phyloP scores from a whole-genome alignment of 768 basidiomycete genomes.

The Mycena kentingensis region DNA sequence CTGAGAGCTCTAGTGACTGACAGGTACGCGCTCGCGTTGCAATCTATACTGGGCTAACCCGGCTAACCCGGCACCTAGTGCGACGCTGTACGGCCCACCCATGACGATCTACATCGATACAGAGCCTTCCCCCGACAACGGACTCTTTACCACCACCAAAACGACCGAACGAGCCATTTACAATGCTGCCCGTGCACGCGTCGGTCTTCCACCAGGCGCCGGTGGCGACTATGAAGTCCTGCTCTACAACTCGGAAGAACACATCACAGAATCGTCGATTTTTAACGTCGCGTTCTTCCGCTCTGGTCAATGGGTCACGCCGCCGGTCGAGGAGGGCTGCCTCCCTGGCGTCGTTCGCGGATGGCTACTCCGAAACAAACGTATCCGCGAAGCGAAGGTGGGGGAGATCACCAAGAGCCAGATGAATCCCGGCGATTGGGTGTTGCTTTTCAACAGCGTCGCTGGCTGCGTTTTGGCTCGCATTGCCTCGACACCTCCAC shows the following conservation, averaged over 20 bases:
- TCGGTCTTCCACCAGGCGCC: slow-evolving; percentile 40
- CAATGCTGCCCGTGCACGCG: slow-evolving; percentile 62
- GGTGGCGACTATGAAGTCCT: slow-evolving; percentile 56
- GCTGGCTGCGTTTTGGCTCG: slow-evolving; percentile 67
- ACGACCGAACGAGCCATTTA: slow-evolving; percentile 67
- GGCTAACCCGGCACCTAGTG: slow-evolving; percentile 2
- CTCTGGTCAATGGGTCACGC: slow-evolving; percentile 63
- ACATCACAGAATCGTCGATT: slow-evolving; percentile 67
- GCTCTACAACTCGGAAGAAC: slow-evolving; percentile 52
- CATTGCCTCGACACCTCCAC: too few species aligned
- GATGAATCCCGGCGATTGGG: slow-evolving; percentile 58
- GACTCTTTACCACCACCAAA: slow-evolving; percentile 64
- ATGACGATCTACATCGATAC: slow-evolving; percentile 58
- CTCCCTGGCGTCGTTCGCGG: slow-evolving; percentile 71
- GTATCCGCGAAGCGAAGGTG: slow-evolving; percentile 53
- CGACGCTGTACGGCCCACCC: slow-evolving; percentile 32
- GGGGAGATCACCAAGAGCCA: slow-evolving; percentile 43
- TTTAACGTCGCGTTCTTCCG: slow-evolving; percentile 74
- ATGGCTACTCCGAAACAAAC: slow-evolving; percentile 64
- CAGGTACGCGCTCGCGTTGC: slow-evolving; percentile 4
- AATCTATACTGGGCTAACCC: too few species aligned
- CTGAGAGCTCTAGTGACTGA: slow-evolving; percentile 13
- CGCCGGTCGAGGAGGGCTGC: slow-evolving; percentile 60
- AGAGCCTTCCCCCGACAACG: slow-evolving; percentile 50
- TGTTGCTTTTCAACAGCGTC: slow-evolving; percentile 73